A percentile compares a stretch with the other conserved stretches of the same genome.
phyloP scores from a whole-genome alignment of 352 stramenopile genomes.

The Phytophthora uliginosa region DNA sequence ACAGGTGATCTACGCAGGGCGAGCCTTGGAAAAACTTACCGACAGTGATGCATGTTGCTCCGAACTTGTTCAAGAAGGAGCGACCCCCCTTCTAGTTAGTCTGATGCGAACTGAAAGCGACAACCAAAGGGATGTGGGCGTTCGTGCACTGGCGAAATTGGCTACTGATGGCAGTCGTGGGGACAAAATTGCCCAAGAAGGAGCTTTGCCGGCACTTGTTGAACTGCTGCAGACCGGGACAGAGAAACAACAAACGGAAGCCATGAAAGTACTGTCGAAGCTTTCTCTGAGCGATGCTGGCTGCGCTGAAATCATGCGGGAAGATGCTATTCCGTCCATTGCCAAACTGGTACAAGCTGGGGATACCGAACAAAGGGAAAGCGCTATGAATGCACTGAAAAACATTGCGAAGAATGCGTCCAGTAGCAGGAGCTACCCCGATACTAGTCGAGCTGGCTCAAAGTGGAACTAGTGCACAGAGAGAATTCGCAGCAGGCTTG shows the following conservation, averaged over 20 bases:
- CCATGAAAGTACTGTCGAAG: not conserved
- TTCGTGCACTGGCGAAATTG: not conserved
- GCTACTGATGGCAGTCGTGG: not conserved
- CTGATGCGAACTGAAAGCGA: not conserved
- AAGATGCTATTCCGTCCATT: not conserved
- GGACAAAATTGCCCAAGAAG: not conserved
- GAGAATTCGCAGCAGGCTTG: not conserved
- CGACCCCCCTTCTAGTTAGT: not conserved
- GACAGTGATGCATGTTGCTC: not conserved
- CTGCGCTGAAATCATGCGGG: not conserved
- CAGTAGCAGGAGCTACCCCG: no score
- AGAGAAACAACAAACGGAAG: not conserved
- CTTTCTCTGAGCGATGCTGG: not conserved
- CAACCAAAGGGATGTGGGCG: not conserved
- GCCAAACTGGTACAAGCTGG: not conserved
- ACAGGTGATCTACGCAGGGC: not conserved
- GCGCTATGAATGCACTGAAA: no score
- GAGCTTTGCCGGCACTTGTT: not conserved
- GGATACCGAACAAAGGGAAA: no score
- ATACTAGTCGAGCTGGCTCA: no score
- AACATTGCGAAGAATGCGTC: no score
- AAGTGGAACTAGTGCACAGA: not conserved
- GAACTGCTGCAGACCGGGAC: not conserved
- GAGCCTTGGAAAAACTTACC: not conserved
- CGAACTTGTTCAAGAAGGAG: not conserved